Evolutionary conservation across 805 yeast species (phyloP).

Genomic region (Kodamaea lidongshanica): DNA sequence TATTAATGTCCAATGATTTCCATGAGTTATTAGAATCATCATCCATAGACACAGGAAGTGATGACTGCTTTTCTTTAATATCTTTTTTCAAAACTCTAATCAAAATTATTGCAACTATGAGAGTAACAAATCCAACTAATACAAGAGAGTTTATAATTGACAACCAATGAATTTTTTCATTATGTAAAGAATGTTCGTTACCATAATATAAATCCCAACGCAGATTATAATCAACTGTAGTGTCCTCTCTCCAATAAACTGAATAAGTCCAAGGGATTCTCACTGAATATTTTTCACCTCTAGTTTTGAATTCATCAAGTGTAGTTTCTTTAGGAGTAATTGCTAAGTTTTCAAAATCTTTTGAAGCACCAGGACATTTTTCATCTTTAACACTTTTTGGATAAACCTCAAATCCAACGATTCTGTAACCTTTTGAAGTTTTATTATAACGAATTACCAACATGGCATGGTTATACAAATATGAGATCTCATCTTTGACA

Average conservation of each 20-base stretch:
- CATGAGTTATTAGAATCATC: slow-evolving; percentile 24
- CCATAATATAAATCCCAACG: slow-evolving; percentile 72
- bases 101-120: slow-evolving; percentile 60
- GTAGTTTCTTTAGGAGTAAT: slow-evolving; percentile 28
- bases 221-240: slow-evolving; percentile 53
- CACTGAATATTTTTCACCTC: slow-evolving; percentile 25
- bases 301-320: slow-evolving; percentile 17
- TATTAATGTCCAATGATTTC: slow-evolving; percentile 54
- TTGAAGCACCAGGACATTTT: slow-evolving; percentile 71
- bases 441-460: slow-evolving; percentile 62
- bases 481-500: slow-evolving; percentile 48
- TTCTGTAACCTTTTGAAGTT: slow-evolving; percentile 39
- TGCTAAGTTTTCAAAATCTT: slow-evolving; percentile 51
- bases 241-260: slow-evolving; percentile 83
- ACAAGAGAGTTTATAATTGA: slow-evolving; percentile 68
- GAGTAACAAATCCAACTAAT: slow-evolving; percentile 53
- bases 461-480: slow-evolving; percentile 75
- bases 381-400: slow-evolving; percentile 69
- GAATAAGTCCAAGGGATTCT: slow-evolving; percentile 75
- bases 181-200: slow-evolving; percentile 41
- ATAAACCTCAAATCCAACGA: slow-evolving; percentile 87
- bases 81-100: slow-evolving; percentile 50
- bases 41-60: slow-evolving; percentile 10
- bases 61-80: slow-evolving; percentile 23
- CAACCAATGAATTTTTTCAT: slow-evolving; percentile 64